A percentile compares a stretch with the other conserved stretches of the same genome.
Evolutionary conservation across 345 rosid species (phyloP).

Genomic region (Pugionium dolabratum): DNA sequence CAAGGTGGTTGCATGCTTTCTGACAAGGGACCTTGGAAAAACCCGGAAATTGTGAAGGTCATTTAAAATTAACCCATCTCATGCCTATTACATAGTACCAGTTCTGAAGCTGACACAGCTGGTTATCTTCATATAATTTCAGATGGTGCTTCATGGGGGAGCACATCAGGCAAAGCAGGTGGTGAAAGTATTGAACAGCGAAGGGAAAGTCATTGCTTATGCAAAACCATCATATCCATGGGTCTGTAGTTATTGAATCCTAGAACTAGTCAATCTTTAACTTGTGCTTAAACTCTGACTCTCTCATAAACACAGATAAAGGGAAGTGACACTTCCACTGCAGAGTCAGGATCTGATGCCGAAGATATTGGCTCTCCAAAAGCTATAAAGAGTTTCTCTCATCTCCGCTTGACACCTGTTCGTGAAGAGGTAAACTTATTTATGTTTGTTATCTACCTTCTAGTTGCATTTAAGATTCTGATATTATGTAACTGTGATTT

Average conservation of each 20-base stretch:
- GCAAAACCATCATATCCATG: conserved; percentile 75
- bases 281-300: conserved; percentile 11
- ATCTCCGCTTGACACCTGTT: conserved; percentile 93
- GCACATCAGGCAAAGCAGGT: conserved; percentile 79
- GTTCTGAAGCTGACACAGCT: conserved; percentile 11
- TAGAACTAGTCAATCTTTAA: conserved; percentile 1
- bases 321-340: conserved; percentile 98
- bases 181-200: conserved; percentile 81
- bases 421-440: conserved; percentile 71
- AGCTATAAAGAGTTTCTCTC: conserved; percentile 80
- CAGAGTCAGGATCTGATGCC: conserved; percentile 99
- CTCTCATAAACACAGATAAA: conserved; percentile 53
- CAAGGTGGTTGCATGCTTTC: conserved; percentile 46
- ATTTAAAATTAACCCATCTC: not conserved
- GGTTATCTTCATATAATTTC: conserved; percentile 35
- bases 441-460: not conserved
- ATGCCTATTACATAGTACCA: not conserved
- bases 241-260: conserved; percentile 46
- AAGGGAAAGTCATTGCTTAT: conserved; percentile 87
- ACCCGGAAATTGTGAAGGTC: conserved; percentile 44
- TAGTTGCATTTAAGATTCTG: conserved; percentile 16
- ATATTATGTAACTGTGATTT: conserved; percentile 16
- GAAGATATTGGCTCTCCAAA: conserved; percentile 95
- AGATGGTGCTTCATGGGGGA: conserved; percentile 88
- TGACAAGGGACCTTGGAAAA: conserved; percentile 48